Percentiles rank a stretch among this genome's conserved stretches.
Conservation (phyloP, 2,329 filamentous ascomycete species). For the Drechslerella coelobrocha region DNA sequence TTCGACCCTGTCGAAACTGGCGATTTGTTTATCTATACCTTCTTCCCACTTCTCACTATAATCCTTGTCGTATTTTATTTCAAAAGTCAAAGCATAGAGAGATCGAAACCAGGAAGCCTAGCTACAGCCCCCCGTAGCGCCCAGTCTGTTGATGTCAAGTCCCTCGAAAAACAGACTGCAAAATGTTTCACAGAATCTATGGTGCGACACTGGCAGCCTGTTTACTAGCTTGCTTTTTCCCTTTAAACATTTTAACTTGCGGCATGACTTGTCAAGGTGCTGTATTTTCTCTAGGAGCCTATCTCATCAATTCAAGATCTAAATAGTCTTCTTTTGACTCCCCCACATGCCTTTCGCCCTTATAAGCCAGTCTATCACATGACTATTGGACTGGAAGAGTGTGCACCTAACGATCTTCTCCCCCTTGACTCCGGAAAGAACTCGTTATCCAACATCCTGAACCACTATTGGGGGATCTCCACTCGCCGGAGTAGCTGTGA, state of each 20-base stretch:
- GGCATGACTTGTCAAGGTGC: not conserved
- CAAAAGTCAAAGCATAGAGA: constrained; percentile 14
- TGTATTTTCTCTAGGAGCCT: constrained; percentile 10
- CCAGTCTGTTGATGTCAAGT: constrained; percentile 10
- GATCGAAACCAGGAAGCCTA: not conserved
- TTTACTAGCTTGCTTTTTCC: no score
- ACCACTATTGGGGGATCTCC: constrained; percentile 61
- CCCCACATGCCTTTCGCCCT: constrained; percentile 60
- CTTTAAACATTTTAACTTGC: no score
- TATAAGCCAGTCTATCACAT: constrained; percentile 66
- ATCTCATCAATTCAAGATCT: constrained; percentile 57
- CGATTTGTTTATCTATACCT: constrained; percentile 38
- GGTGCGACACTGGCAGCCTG: constrained; percentile 10
- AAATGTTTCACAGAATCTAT: constrained; percentile 10
- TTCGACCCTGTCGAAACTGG: constrained; percentile 23
- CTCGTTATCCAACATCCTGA: constrained; percentile 56
- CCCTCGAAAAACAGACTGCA: constrained; percentile 4
- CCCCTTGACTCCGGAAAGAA: constrained; percentile 60
- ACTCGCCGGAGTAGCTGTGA: constrained; percentile 59
- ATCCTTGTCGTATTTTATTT: constrained; percentile 22
- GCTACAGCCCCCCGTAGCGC: constrained; percentile 7
- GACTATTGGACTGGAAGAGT: constrained; percentile 61
- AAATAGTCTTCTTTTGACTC: constrained; percentile 59
- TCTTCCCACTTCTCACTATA: constrained; percentile 30
- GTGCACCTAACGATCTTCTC: constrained; percentile 63